Percentiles rank a stretch among this genome's conserved stretches.
Conservation (phyloP, 306 rosid species). For the Herpetospermum pedunculosum region DNA sequence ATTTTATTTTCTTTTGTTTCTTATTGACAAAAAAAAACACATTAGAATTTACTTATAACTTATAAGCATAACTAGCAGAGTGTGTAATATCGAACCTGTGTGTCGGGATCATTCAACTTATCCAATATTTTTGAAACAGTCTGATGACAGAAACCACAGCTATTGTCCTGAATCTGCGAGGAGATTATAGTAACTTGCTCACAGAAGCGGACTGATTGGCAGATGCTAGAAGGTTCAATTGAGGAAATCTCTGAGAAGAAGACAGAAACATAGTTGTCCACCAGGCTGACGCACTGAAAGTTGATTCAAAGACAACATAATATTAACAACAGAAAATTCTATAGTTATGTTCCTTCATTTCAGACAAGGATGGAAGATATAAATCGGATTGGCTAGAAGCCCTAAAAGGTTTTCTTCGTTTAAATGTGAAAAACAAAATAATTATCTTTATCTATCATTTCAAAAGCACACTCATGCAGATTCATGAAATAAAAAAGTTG, state of each 20-base stretch:
- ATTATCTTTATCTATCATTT: not conserved
- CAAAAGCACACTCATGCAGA: not conserved
- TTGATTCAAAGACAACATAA: not conserved
- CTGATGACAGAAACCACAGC: slow-evolving; percentile 58
- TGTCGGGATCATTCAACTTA: slow-evolving; percentile 71
- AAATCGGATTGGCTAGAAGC: not conserved
- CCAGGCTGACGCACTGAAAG: slow-evolving; percentile 58
- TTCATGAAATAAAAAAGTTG: not conserved
- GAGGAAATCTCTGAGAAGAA: slow-evolving; percentile 53
- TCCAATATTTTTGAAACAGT: slow-evolving; percentile 39
- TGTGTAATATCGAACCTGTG: slow-evolving; percentile 36
- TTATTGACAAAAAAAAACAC: not conserved
- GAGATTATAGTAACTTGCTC: slow-evolving; percentile 31
- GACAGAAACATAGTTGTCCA: slow-evolving; percentile 71
- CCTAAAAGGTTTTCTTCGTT: not conserved
- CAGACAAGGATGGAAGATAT: not conserved
- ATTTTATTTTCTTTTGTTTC: not conserved
- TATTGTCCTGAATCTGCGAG: slow-evolving; percentile 39
- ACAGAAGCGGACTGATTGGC: slow-evolving; percentile 62
- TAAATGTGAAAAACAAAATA: not conserved
- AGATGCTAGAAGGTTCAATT: slow-evolving; percentile 46
- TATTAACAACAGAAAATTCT: not conserved
- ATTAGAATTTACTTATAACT: not conserved
- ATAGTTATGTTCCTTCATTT: not conserved
- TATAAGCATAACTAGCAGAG: slow-evolving; percentile 2